These are phyloP conservation scores for Tulasnella sp. DNA, from an alignment of 768 basidiomycete species.

Conservation along the genomic window DNA sequence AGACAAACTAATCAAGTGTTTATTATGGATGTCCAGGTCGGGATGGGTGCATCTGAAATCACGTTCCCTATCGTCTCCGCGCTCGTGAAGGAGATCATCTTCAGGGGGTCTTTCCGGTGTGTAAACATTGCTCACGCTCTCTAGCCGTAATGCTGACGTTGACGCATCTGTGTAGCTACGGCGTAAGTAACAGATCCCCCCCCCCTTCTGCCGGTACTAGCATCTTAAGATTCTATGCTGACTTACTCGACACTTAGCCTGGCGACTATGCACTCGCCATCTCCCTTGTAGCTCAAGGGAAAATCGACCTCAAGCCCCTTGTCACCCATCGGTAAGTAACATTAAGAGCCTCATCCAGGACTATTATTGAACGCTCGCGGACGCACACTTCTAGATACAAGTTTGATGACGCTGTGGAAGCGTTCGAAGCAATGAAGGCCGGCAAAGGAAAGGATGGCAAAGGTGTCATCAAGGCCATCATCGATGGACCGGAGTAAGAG, in stretches of 20 bases:
- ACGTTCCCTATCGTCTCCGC: slow-evolving; percentile 60
- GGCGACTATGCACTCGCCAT: slow-evolving; percentile 83
- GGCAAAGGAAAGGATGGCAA: slow-evolving; percentile 83
- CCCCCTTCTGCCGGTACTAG: no score
- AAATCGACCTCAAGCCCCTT: slow-evolving; percentile 76
- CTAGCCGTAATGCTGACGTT: neutral
- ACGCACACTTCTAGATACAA: slow-evolving; percentile 38
- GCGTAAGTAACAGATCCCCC: slow-evolving; percentile 12
- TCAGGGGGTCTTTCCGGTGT: slow-evolving; percentile 91
- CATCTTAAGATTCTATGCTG: no score
- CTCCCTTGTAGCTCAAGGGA: slow-evolving; percentile 68
- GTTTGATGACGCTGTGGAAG: slow-evolving; percentile 66
- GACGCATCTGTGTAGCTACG: slow-evolving; percentile 22
- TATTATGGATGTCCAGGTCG: slow-evolving; percentile 7
- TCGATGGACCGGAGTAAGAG: slow-evolving; percentile 56
- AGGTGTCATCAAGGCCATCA: slow-evolving; percentile 80
- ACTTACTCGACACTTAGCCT: slow-evolving; percentile 35
- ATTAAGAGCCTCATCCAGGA: neutral
- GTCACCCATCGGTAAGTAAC: slow-evolving; percentile 68
- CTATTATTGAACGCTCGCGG: neutral
- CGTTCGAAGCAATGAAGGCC: slow-evolving; percentile 69
- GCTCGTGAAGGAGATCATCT: slow-evolving; percentile 64
- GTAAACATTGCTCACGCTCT: slow-evolving; percentile 37
- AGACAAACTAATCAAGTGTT: no score
- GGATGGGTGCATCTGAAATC: slow-evolving; percentile 57